Evolutionary conservation across 257 asterid species (phyloP).

Genomic region (Marsdenia floribunda): DNA sequence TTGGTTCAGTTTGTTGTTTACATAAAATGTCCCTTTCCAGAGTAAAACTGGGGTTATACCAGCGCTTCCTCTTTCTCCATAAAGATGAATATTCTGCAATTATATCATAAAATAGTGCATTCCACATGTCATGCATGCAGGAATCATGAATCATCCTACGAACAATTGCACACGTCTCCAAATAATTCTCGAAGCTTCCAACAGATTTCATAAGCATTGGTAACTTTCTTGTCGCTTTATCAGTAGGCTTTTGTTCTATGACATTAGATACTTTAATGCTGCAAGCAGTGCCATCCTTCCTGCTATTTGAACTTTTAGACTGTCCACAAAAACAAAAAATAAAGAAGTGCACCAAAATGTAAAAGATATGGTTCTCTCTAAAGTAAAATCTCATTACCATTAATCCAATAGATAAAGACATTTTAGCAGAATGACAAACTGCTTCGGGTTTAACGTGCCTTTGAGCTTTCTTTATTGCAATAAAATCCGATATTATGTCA

Average conservation of each 20-base stretch:
- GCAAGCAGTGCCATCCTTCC: slow-evolving; percentile 26
- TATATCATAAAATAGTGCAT: slow-evolving; percentile 58
- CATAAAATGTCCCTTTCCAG: slow-evolving; percentile 24
- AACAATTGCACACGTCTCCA: slow-evolving; percentile 42
- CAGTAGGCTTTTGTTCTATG: slow-evolving; percentile 26
- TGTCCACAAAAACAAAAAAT: slow-evolving; percentile 25
- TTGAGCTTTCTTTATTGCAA: slow-evolving; percentile 45
- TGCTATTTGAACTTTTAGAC: slow-evolving; percentile 35
- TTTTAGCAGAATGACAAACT: slow-evolving; percentile 28
- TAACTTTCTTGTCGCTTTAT: slow-evolving; percentile 28
- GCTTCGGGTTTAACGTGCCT: slow-evolving; percentile 37
- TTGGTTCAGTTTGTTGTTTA: slow-evolving; percentile 23
- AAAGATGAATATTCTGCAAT: slow-evolving; percentile 58
- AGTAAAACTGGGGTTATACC: slow-evolving; percentile 42
- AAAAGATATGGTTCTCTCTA: slow-evolving; percentile 10
- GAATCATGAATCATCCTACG: slow-evolving; percentile 49
- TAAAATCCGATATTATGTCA: slow-evolving; percentile 54
- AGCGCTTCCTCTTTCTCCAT: slow-evolving; percentile 75
- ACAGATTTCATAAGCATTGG: slow-evolving; percentile 47
- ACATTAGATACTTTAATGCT: slow-evolving; percentile 30
- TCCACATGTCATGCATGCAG: slow-evolving; percentile 79
- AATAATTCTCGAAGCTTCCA: slow-evolving; percentile 77
- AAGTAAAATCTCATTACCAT: slow-evolving; percentile 32
- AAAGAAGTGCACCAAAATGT: slow-evolving; percentile 1
- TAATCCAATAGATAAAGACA: slow-evolving; percentile 28